Evolutionary conservation across 352 stramenopile genomes (phyloP).

Genomic region (Globisporangium viniferum): DNA sequence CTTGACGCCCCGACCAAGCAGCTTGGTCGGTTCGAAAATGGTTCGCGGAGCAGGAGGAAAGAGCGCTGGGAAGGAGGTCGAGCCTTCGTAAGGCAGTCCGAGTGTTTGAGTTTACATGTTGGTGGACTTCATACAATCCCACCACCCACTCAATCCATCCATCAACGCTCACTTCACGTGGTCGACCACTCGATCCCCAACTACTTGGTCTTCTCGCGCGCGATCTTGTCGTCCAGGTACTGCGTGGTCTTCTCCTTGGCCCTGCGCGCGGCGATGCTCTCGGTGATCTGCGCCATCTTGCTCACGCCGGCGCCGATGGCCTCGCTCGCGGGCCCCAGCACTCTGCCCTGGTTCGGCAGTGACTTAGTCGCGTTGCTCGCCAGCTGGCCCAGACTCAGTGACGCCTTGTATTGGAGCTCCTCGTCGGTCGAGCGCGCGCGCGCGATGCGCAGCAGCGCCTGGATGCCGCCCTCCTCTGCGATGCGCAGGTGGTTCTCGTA

Average conservation of each 20-base stretch:
- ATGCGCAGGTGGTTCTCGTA: conserved; percentile 97
- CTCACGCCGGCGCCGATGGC: conserved; percentile 61
- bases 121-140: too few relatives aligned
- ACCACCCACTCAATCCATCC: too few relatives aligned
- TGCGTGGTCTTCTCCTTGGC: conserved; percentile 71
- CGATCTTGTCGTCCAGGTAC: conserved; percentile 82
- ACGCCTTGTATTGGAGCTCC: conserved; percentile 95
- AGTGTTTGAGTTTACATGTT: too few relatives aligned
- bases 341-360: conserved; percentile 57
- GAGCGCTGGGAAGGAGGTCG: too few relatives aligned
- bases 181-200: too few relatives aligned
- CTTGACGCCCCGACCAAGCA: too few relatives aligned
- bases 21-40: too few relatives aligned
- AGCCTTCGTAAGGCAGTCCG: too few relatives aligned
- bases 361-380: conserved; percentile 88
- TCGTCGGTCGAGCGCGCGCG: conserved; percentile 89
- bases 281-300: conserved; percentile 78
- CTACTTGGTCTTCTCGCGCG: conserved; percentile 35
- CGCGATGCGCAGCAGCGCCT: conserved; percentile 92
- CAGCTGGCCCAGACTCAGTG: conserved; percentile 90
- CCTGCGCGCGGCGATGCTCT: conserved; percentile 59
- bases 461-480: conserved; percentile 93
- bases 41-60: too few relatives aligned
- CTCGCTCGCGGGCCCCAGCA: conserved; percentile 35
- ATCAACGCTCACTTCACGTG: too few relatives aligned